Conservation (phyloP, 2,329 filamentous ascomycete genomes). For the Calonectria montana region DNA sequence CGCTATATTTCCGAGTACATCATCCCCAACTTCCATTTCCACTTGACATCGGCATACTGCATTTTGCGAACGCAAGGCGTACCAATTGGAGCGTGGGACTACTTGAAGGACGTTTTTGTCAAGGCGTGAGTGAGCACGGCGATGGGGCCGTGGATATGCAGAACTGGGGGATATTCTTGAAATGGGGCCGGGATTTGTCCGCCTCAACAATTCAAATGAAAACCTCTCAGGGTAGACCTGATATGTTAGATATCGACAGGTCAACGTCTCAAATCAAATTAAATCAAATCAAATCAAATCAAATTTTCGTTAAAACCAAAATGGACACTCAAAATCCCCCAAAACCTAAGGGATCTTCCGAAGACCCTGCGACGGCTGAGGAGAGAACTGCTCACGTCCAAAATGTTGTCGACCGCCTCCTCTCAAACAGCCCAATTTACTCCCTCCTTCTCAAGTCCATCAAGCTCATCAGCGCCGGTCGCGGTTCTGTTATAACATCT, state of each 20-base stretch:
- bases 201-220: slow-evolving; percentile 34
- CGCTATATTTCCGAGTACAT: slow-evolving; percentile 57
- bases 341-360: slow-evolving; percentile 11
- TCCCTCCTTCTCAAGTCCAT: slow-evolving; percentile 54
- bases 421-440: slow-evolving; percentile 65
- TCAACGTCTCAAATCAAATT: neutral
- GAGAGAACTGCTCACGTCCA: slow-evolving; percentile 44
- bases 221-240: neutral
- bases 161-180: slow-evolving; percentile 37
- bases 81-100: slow-evolving; percentile 68
- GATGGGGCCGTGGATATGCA: slow-evolving; percentile 30
- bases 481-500: slow-evolving; percentile 60
- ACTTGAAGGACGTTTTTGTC: slow-evolving; percentile 49
- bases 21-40: slow-evolving; percentile 72
- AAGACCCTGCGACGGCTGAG: slow-evolving; percentile 21
- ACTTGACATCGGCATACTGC: slow-evolving; percentile 65
- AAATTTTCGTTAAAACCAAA: neutral
- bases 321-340: slow-evolving; percentile 30
- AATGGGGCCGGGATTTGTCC: slow-evolving; percentile 41
- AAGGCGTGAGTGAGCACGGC: slow-evolving; percentile 21
- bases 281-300: neutral
- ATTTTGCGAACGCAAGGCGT: slow-evolving; percentile 68
- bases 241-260: neutral
- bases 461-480: slow-evolving; percentile 55
- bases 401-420: slow-evolving; percentile 49